These are phyloP conservation scores for Neonectria coccinea DNA, from an alignment of 2,329 filamentous ascomycete species.

Conservation along the genomic window DNA sequence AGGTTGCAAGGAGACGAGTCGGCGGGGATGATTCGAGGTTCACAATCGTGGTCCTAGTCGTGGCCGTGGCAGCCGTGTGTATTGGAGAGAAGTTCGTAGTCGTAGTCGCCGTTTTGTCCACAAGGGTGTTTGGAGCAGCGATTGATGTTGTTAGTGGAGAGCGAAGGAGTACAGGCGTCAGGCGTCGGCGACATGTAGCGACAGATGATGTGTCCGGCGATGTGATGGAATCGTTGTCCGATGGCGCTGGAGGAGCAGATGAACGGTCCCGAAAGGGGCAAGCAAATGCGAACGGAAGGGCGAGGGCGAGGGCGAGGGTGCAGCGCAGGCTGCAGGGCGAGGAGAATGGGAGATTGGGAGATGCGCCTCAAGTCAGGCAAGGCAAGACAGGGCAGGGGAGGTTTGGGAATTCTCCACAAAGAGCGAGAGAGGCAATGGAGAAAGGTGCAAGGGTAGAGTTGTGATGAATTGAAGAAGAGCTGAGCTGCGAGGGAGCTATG, in stretches of 20 bases:
- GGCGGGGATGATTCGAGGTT: not conserved
- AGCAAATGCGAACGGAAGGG: not conserved
- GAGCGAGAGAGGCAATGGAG: not conserved
- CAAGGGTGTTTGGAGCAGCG: not conserved
- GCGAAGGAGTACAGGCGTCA: constrained; percentile 1
- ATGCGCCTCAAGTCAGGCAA: constrained; percentile 14
- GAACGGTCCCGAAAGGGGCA: constrained; percentile 10
- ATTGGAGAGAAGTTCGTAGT: not conserved
- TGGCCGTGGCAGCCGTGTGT: not conserved
- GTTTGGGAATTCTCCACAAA: not conserved
- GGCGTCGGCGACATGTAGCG: constrained; percentile 5
- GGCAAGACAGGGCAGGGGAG: constrained; percentile 5
- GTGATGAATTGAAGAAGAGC: not conserved
- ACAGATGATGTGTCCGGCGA: constrained; percentile 1
- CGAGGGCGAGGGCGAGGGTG: not conserved
- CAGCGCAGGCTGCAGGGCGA: constrained; percentile 4
- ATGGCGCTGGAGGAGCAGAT: constrained; percentile 14
- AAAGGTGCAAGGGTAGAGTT: not conserved
- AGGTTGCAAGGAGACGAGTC: constrained; percentile 3
- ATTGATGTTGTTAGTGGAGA: not conserved
- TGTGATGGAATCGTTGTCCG: constrained; percentile 17
- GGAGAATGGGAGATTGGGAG: constrained; percentile 12
- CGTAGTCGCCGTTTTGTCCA: not conserved
- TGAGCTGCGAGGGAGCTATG: not conserved
- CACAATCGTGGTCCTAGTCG: not conserved